Percentiles rank a stretch among this genome's conserved stretches.
These are phyloP conservation scores for Wallacemonas sp. DNA, from an alignment of 208 protist genomes.

Conservation along the genomic window DNA sequence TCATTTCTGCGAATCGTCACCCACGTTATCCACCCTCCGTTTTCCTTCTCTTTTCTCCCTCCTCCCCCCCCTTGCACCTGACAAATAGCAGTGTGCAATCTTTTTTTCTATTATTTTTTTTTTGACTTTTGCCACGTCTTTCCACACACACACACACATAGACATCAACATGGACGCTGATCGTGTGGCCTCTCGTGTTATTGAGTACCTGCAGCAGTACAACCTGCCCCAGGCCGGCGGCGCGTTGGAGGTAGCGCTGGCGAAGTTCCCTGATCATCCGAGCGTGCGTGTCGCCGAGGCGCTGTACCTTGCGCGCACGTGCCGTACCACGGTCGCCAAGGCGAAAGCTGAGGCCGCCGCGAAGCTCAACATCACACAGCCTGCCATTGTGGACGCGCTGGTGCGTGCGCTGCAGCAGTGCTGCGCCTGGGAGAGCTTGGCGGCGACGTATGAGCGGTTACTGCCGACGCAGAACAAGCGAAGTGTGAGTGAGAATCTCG, in stretches of 20 bases:
- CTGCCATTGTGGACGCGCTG: conserved; percentile 58
- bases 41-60: too few relatives aligned
- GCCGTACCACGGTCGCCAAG: conserved; percentile 33
- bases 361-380: conserved; percentile 45
- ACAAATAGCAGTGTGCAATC: too few relatives aligned
- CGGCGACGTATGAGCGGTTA: conserved; percentile 59
- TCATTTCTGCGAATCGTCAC: too few relatives aligned
- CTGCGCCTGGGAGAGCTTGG: conserved; percentile 71
- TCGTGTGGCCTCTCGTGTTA: conserved; percentile 44
- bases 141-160: too few relatives aligned
- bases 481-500: conserved; percentile 62
- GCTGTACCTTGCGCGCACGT: conserved; percentile 42
- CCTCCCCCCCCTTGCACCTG: too few relatives aligned
- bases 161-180: conserved; percentile 38
- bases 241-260: conserved; percentile 53
- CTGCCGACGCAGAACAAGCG: conserved; percentile 55
- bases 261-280: conserved; percentile 62
- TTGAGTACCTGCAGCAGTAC: conserved; percentile 63
- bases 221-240: conserved; percentile 64
- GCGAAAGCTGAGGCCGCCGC: conserved; percentile 46
- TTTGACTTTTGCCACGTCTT: too few relatives aligned
- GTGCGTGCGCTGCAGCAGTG: conserved; percentile 71
- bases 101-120: too few relatives aligned
- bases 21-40: too few relatives aligned
- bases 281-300: conserved; percentile 59